Percentiles rank a stretch among this genome's conserved stretches.
phyloP scores from a whole-genome alignment of 1,284 basidiomycete genomes.

The Cutaneotrichosporon spelunceum region DNA sequence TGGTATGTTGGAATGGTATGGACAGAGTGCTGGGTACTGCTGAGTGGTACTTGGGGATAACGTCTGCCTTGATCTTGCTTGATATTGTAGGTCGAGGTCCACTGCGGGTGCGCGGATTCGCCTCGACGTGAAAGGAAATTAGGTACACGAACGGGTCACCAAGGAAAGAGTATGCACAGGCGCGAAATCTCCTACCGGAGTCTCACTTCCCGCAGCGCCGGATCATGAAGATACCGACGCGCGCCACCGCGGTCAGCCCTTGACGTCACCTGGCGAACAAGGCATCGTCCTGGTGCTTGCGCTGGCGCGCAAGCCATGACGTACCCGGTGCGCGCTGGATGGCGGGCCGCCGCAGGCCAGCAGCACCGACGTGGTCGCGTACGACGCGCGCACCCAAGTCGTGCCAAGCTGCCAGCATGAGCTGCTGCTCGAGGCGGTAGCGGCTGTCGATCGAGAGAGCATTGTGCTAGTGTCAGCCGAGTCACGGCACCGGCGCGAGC shows the following conservation, averaged over 20 bases:
- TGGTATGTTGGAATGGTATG: neutral
- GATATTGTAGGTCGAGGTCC: neutral
- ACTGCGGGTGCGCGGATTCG: neutral
- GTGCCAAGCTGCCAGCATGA: slow-evolving; percentile 74
- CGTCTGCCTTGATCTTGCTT: neutral
- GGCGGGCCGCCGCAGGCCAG: slow-evolving; percentile 37
- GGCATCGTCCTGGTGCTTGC: slow-evolving; percentile 51
- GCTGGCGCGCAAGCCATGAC: slow-evolving; percentile 63
- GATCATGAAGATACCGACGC: slow-evolving; percentile 11
- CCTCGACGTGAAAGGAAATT: neutral
- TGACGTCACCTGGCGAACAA: slow-evolving; percentile 27
- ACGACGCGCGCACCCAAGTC: slow-evolving; percentile 63
- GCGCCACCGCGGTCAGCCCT: slow-evolving; percentile 20
- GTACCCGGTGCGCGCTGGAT: slow-evolving; percentile 53
- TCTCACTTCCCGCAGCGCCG: slow-evolving; percentile 18
- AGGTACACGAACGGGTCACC: slow-evolving; percentile 2
- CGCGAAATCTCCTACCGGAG: slow-evolving; percentile 12
- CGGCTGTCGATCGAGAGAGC: slow-evolving; percentile 38
- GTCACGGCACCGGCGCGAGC: neutral
- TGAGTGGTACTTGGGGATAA: neutral
- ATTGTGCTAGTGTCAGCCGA: slow-evolving; percentile 10
- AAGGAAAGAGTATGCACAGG: slow-evolving; percentile 5
- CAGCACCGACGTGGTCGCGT: slow-evolving; percentile 52
- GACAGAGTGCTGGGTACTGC: neutral
- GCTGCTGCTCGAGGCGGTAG: slow-evolving; percentile 70